Evolutionary conservation across 78 protist genomes (phyloP).

Genomic region (Neovahlkampfia damariscottae): DNA sequence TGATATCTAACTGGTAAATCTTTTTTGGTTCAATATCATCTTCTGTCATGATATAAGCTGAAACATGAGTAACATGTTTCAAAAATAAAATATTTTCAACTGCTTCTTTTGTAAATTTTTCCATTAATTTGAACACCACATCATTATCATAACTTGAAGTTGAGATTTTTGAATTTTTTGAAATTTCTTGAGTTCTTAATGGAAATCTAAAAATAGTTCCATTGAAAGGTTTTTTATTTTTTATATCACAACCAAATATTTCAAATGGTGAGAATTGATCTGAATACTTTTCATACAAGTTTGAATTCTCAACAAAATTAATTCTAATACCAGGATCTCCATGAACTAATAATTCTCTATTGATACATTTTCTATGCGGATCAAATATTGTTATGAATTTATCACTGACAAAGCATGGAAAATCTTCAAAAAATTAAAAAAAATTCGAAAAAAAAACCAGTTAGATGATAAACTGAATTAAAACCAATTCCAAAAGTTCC

Average conservation of each 20-base stretch:
- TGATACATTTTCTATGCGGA: conserved; percentile 10
- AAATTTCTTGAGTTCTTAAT: conserved; percentile 17
- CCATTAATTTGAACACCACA: background rate
- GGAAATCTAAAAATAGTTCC: conserved; percentile 52
- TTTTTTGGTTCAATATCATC: background rate
- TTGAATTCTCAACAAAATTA: too few relatives aligned
- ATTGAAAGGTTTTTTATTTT: background rate
- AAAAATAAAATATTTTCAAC: background rate
- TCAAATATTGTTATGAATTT: conserved; percentile 20
- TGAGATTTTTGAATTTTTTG: background rate
- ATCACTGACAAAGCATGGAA: conserved; percentile 27
- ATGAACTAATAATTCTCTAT: background rate
- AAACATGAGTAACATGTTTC: background rate
- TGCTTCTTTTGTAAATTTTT: background rate
- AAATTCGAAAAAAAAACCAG: too few relatives aligned
- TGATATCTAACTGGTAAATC: background rate
- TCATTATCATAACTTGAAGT: background rate
- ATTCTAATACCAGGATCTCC: background rate
- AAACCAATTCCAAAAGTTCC: conserved; percentile 62
- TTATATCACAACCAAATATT: background rate
- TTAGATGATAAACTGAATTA: conserved; percentile 36
- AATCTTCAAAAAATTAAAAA: too few relatives aligned
- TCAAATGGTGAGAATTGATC: conserved; percentile 21
- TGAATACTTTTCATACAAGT: background rate
- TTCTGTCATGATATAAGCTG: background rate